A percentile compares a stretch with the other conserved stretches of the same genome.
phyloP scores from a whole-genome alignment of 2,329 filamentous ascomycete species.

The Paracamarosporium sp. region DNA sequence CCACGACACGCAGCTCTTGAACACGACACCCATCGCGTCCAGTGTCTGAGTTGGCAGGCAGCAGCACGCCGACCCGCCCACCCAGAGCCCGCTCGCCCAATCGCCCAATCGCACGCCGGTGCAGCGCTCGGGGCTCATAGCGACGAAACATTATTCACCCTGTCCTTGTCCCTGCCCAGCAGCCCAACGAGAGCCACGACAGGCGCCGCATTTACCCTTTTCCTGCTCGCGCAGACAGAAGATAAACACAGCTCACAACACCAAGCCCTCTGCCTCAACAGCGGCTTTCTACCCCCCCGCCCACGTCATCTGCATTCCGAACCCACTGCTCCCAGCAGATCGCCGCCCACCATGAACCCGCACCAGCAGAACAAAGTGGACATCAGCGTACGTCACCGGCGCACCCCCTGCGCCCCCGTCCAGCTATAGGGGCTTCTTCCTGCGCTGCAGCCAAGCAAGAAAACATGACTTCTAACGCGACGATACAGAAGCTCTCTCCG shows the following conservation, averaged over 20 bases:
- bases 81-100: slow-evolving; percentile 32
- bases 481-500: slow-evolving; percentile 78
- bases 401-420: slow-evolving; percentile 19
- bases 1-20: background rate
- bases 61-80: slow-evolving; percentile 30
- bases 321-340: slow-evolving; percentile 12
- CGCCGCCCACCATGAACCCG: slow-evolving; percentile 75
- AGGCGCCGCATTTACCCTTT: slow-evolving; percentile 20
- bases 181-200: slow-evolving; percentile 23
- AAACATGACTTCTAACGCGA: slow-evolving; percentile 24
- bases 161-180: slow-evolving; percentile 38
- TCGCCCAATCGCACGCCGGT: slow-evolving; percentile 38
- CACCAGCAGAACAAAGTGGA: slow-evolving; percentile 99
- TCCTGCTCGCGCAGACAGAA: slow-evolving; percentile 34
- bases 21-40: slow-evolving; percentile 16
- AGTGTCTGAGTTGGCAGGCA: slow-evolving; percentile 38
- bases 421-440: slow-evolving; percentile 13
- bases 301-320: slow-evolving; percentile 22
- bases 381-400: slow-evolving; percentile 74
- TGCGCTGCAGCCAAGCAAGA: slow-evolving; percentile 8
- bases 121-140: slow-evolving; percentile 27
- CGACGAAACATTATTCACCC: slow-evolving; percentile 33
- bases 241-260: slow-evolving; percentile 30
- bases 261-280: slow-evolving; percentile 10
- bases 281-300: slow-evolving; percentile 12